Evolutionary conservation across 352 stramenopile genomes (phyloP).

Genomic region (Globisporangium spiculum): DNA sequence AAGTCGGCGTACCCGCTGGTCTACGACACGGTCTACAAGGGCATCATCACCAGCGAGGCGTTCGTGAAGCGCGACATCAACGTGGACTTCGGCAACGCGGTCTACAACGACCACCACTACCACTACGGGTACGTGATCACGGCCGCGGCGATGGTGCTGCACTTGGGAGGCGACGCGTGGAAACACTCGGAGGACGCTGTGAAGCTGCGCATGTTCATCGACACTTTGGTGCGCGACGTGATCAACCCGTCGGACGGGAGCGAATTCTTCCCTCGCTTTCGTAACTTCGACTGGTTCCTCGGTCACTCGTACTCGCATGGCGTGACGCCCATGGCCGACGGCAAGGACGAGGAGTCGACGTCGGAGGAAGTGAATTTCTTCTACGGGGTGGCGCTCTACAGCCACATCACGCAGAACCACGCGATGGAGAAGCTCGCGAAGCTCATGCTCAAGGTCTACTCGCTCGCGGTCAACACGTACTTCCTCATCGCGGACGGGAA

Average conservation of each 20-base stretch:
- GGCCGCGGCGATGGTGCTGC: conserved; percentile 42
- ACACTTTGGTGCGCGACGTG: conserved; percentile 58
- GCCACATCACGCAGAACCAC: conserved; percentile 41
- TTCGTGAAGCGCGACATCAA: conserved; percentile 59
- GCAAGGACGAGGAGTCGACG: conserved; percentile 70
- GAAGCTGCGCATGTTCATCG: conserved; percentile 34
- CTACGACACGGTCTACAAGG: conserved; percentile 70
- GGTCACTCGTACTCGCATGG: conserved; percentile 70
- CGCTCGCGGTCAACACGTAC: conserved; percentile 61
- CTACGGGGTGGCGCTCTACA: conserved; percentile 55
- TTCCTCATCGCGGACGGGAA: conserved; percentile 52
- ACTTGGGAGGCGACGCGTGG: conserved; percentile 39
- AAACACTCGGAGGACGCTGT: conserved; percentile 33
- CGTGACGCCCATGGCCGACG: conserved; percentile 65
- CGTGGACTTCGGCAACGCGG: conserved; percentile 66
- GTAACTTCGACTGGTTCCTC: conserved; percentile 63
- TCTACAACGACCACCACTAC: conserved; percentile 80
- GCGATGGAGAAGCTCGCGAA: conserved; percentile 36
- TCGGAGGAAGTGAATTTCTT: conserved; percentile 73
- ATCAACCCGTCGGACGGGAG: conserved; percentile 29
- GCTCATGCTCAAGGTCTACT: conserved; percentile 59
- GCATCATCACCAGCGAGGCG: conserved; percentile 59
- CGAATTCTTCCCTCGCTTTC: conserved; percentile 54
- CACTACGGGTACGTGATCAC: conserved; percentile 72
- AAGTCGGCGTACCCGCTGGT: conserved; percentile 49